Base-by-base conservation (phyloP, 106 monocot genomes). In the Dendrobium catenatum region DNA sequence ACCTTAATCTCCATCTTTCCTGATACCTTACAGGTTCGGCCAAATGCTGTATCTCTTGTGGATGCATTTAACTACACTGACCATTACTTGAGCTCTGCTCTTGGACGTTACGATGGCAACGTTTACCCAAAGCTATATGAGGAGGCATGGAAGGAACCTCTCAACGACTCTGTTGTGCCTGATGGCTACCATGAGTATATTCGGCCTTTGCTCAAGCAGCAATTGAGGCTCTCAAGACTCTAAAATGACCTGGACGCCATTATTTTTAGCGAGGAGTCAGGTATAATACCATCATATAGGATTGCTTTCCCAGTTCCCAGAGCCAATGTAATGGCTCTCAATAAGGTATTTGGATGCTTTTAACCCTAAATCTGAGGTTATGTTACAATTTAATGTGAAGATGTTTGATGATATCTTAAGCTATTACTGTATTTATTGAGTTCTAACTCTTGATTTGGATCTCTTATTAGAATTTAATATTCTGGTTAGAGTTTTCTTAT, bases 31-130 rank as follows among this genome's bases (percentile, higher is more conserved):
- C 88, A 97, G 97, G 75, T 93, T 78, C 94, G 97, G 24, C 97
- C 92, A 2, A 97, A 97, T 86, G 94, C 85, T 0, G 81, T 97
- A 24, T 81, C 92, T 11, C 89, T 97, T 22, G 94, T 97, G 15
- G 97, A 97, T 82, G 89, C 97, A 46, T 97, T 94, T 55, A 94
- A 97, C 88, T 97, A 97, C 88, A 94, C 94, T 0, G 94, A 97
- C 58, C 94, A 97, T 68, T 94, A 87, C 74, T 77, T 97, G 77
- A 89, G 89, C 3, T 94, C 97, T 0, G 74, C 88, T 31, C 83
- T 97, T 43, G 97, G 97, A n/a, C 89, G 97, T 18, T 93, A 93
- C 42, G 94, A 97, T 82, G 97, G 97, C 24, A 97, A 94, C 42
- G 97, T 94, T 8, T 97, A 97, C 73, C 92, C 88, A 3, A 78